Base-by-base conservation (phyloP, 2,329 filamentous ascomycete genomes). In the Colletotrichum sp. region DNA sequence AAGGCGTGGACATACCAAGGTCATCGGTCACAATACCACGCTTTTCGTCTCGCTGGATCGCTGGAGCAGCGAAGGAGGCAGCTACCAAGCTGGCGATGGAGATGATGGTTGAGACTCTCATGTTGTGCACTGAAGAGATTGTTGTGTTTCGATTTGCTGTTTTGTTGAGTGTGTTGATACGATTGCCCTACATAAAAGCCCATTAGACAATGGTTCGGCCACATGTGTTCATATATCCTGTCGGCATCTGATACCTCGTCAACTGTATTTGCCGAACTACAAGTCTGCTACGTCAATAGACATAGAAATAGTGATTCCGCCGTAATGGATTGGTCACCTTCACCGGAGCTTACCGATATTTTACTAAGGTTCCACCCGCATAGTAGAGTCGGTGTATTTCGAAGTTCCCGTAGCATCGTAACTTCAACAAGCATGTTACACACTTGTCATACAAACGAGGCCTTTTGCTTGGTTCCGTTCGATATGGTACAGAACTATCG, bases 161-260 rank as follows among this genome's bases (percentile, higher is more conserved):
- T 3, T n/a, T 49, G 44, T 21, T 49, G 18, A 12, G 3, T 49
- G 6, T 49, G 1, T 1, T 3, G 9, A 12, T 49, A n/a, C 5
- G 9, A 10, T 12, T n/a, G 39, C 5, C 0, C 9, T n/a, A 12
- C 32, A 7, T 7, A 2, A 16, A 0, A 5, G 4, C 0, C 36
- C 7, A 4, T 5, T 18, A 5, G 3, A 10, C 5, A 49, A 21
- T 12, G 39, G 18, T 49, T 49, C n/a, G 44, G 4, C 44, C 10
- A 49, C 44, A 21, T 21, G 44, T 13, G n/a, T 52, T 52, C n/a
- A 52, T 52, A 52, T 52, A 52, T 52, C 3, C 10, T 52, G 44
- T 52, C 44, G n/a, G 44, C n/a, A 52, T 52, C 44, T 52, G n/a
- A 13, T 52, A 21, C 44, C 44, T 9, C n/a, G 10, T 7, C 6